phyloP scores from a whole-genome alignment of 495 filamentous ascomycete species.

The Talaromyces trachyspermus region DNA sequence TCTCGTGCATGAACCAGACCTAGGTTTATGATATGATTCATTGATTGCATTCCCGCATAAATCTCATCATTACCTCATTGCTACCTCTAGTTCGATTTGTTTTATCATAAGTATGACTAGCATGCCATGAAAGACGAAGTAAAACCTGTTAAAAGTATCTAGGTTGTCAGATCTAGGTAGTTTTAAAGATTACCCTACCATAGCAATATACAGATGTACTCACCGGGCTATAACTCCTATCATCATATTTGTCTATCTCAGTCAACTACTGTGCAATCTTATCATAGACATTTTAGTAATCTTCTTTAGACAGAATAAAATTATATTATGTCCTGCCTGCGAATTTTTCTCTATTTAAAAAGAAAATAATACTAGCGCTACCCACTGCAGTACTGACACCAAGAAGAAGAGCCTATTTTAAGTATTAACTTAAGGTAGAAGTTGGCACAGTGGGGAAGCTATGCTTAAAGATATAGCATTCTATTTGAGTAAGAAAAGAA shows the following conservation, averaged over 20 bases:
- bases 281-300: conserved; percentile 96
- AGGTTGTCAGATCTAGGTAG: too few species aligned
- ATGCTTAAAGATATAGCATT: too few species aligned
- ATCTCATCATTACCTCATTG: conserved; percentile 97
- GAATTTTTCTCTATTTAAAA: too few species aligned
- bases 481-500: too few species aligned
- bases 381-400: too few species aligned
- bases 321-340: too few species aligned
- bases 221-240: conserved; percentile 90
- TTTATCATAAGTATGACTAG: conserved; percentile 82
- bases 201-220: too few species aligned
- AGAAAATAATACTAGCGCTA: too few species aligned
- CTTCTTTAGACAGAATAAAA: conserved; percentile 71
- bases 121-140: conserved; percentile 80
- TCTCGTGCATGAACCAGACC: conserved; percentile 82
- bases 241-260: conserved; percentile 91
- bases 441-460: too few species aligned
- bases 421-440: too few species aligned
- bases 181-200: too few species aligned
- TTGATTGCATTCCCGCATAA: conserved; percentile 78
- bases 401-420: too few species aligned
- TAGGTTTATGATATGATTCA: conserved; percentile 94
- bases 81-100: conserved; percentile 85
- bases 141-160: conserved; percentile 43
- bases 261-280: conserved; percentile 70